These are phyloP conservation scores for Crataegus laevigata DNA, from an alignment of 306 rosid species.

Conservation along the genomic window DNA sequence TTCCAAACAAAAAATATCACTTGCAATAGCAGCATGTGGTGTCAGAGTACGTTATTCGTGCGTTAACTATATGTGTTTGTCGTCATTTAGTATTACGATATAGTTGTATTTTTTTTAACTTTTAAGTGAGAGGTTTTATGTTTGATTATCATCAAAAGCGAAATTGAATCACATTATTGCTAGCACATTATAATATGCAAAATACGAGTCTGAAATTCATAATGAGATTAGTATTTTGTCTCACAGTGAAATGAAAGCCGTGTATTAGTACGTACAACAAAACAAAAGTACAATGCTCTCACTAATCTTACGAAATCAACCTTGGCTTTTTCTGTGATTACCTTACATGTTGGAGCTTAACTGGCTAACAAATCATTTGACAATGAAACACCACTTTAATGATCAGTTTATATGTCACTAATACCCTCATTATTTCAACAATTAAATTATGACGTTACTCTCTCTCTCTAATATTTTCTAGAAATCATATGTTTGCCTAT, in stretches of 20 bases:
- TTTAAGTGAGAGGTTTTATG: no score
- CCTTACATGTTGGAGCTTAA: not conserved
- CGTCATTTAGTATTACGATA: rapidly evolving
- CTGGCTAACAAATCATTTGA: not conserved
- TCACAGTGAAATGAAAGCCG: no score
- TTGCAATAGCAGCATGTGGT: not conserved
- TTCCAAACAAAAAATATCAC: not conserved
- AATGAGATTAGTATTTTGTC: no score
- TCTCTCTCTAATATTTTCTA: not conserved
- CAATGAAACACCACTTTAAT: not conserved
- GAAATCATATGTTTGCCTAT: not conserved
- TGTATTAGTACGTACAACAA: no score
- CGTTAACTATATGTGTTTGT: no score
- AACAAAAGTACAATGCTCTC: no score
- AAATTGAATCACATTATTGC: no score
- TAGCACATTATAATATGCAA: no score
- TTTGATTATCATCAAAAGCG: no score
- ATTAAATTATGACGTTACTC: not conserved
- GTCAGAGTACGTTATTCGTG: not conserved
- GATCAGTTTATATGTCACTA: not conserved
- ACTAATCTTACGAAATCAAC: not conserved
- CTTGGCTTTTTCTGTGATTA: not conserved
- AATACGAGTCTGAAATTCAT: no score
- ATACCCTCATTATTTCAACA: not conserved
- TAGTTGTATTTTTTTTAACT: rapidly evolving